Evolutionary conservation across 257 asterid species (phyloP).

Genomic region (Haberlea rhodopensis): DNA sequence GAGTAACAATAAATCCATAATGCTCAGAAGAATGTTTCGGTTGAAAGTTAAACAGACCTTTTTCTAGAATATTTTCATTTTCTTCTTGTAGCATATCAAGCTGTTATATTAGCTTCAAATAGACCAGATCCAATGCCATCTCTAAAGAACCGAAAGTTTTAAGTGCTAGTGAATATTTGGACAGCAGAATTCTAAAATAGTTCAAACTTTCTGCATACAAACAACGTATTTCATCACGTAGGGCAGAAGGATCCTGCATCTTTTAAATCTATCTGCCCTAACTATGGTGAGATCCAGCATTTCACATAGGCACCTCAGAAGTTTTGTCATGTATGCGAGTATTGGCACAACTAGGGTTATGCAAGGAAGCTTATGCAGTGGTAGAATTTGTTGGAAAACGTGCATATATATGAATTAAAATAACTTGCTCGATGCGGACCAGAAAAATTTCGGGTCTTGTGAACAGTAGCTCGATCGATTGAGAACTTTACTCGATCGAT

Average conservation of each 20-base stretch:
- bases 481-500: no score
- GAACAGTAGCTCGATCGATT: no score
- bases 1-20: conserved; percentile 11
- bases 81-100: conserved; percentile 94
- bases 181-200: conserved; percentile 23
- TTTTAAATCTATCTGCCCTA: conserved; percentile 51
- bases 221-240: conserved; percentile 70
- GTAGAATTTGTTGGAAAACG: no score
- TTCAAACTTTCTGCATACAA: not conserved
- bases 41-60: conserved; percentile 50
- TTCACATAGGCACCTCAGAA: conserved; percentile 21
- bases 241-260: conserved; percentile 73
- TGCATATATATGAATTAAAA: no score
- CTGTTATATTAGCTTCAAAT: conserved; percentile 50
- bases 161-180: no score
- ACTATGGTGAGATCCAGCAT: conserved; percentile 78
- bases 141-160: conserved; percentile 9
- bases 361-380: conserved; percentile 13
- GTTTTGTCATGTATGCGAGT: no score
- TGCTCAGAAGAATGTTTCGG: conserved; percentile 8
- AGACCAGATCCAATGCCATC: conserved; percentile 14
- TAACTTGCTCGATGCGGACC: no score
- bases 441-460: no score
- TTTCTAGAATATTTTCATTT: conserved; percentile 70
- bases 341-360: not conserved